phyloP scores from a whole-genome alignment of 225 moss, liverwort and hornwort genomes.

The Bryum argenteum region DNA sequence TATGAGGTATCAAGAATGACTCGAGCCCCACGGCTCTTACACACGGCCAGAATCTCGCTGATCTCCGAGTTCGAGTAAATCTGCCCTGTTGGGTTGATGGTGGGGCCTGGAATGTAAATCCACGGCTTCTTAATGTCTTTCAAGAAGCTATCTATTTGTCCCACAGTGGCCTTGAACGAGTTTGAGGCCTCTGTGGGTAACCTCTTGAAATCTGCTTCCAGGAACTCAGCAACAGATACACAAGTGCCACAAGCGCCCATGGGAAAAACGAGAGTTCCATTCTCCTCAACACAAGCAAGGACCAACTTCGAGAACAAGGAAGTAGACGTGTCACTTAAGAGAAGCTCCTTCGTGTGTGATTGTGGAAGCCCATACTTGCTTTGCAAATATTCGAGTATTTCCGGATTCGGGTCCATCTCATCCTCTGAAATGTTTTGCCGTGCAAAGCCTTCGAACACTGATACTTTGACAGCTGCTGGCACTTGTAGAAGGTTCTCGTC shows the following conservation, averaged over 20 bases:
- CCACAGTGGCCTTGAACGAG: conserved; percentile 69
- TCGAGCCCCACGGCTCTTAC: conserved; percentile 66
- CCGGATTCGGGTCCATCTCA: conserved; percentile 92
- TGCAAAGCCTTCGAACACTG: conserved; percentile 92
- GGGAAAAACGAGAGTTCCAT: conserved; percentile 85
- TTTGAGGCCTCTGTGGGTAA: conserved; percentile 60
- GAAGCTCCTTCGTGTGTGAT: conserved; percentile 59
- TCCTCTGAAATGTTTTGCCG: conserved; percentile 84
- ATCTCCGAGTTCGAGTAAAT: conserved; percentile 73
- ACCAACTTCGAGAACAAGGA: conserved; percentile 84
- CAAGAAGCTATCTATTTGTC: conserved; percentile 55
- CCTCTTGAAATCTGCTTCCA: conserved; percentile 66
- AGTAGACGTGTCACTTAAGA: conserved; percentile 72
- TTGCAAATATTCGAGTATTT: conserved; percentile 68
- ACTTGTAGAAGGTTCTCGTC: conserved; percentile 82
- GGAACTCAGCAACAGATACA: conserved; percentile 79
- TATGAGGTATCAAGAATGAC: conserved; percentile 86
- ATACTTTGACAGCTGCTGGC: conserved; percentile 73
- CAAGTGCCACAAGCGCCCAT: conserved; percentile 78
- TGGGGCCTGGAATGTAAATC: conserved; percentile 92
- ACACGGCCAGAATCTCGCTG: conserved; percentile 64
- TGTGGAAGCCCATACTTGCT: conserved; percentile 61
- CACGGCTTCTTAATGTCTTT: conserved; percentile 67
- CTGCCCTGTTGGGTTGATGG: conserved; percentile 77
- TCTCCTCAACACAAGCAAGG: conserved; percentile 86